Evolutionary conservation across 352 stramenopile genomes (phyloP).

Genomic region (Phytophthora tubulina): DNA sequence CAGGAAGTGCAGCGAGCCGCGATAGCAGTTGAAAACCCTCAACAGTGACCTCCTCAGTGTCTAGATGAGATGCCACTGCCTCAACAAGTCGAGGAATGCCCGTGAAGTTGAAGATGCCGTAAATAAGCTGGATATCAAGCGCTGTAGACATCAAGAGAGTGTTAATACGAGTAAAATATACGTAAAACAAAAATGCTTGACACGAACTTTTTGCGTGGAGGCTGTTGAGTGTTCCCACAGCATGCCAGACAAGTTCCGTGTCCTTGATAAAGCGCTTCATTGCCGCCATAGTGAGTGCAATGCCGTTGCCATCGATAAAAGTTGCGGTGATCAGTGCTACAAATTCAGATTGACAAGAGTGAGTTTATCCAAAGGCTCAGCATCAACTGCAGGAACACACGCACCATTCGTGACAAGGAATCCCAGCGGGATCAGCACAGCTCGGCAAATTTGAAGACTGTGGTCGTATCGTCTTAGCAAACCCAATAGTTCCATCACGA

Average conservation of each 20-base stretch:
- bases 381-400: not conserved
- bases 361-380: not conserved
- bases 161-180: slow-evolving; percentile 1
- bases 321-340: slow-evolving; percentile 60
- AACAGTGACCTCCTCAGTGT: slow-evolving; percentile 79
- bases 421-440: slow-evolving; percentile 60
- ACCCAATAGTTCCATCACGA: slow-evolving; percentile 65
- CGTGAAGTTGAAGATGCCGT: slow-evolving; percentile 57
- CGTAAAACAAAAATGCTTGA: not conserved
- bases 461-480: slow-evolving; percentile 66
- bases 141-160: slow-evolving; percentile 33
- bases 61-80: slow-evolving; percentile 69
- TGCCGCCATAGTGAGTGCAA: slow-evolving; percentile 57
- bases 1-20: slow-evolving; percentile 52
- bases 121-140: slow-evolving; percentile 59
- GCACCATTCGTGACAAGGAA: slow-evolving; percentile 78
- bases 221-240: slow-evolving; percentile 73
- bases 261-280: slow-evolving; percentile 67
- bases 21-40: slow-evolving; percentile 79
- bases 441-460: slow-evolving; percentile 60
- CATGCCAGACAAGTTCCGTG: slow-evolving; percentile 81
- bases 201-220: slow-evolving; percentile 65
- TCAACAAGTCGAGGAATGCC: slow-evolving; percentile 72
- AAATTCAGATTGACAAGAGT: not conserved
- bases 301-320: slow-evolving; percentile 74